Conservation (phyloP, 1,284 basidiomycete genomes). For the Inonotus obliquus region DNA sequence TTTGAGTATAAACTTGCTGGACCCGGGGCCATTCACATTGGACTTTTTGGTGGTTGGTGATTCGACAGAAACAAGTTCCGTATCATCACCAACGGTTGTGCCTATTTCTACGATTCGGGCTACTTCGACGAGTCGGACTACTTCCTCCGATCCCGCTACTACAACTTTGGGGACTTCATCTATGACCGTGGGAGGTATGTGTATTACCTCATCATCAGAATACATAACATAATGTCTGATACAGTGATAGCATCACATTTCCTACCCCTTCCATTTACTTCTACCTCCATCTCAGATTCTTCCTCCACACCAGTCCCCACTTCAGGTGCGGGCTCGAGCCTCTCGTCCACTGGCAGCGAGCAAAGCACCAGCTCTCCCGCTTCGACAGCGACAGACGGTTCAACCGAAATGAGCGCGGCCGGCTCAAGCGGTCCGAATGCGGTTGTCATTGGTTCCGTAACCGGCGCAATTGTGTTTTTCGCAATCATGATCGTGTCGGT, state of each 20-base stretch:
- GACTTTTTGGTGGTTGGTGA: slow-evolving; percentile 14
- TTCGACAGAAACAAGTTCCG: neutral
- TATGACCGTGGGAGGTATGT: neutral
- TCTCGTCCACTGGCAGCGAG: neutral
- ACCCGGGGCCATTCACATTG: slow-evolving; percentile 16
- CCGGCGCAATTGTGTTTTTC: slow-evolving; percentile 10
- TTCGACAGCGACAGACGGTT: neutral
- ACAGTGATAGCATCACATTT: neutral
- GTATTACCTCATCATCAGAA: neutral
- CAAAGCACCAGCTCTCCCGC: neutral
- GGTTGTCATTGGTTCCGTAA: slow-evolving; percentile 11
- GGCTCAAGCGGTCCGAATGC: neutral
- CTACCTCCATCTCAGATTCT: neutral
- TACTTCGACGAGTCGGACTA: too few species aligned
- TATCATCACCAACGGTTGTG: neutral
- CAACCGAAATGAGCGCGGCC: neutral
- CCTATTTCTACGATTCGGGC: too few species aligned
- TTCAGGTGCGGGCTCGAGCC: neutral
- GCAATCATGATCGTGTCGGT: slow-evolving; percentile 9
- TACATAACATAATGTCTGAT: neutral
- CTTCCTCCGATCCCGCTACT: neutral
- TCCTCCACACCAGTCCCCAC: neutral
- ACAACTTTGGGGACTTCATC: neutral
- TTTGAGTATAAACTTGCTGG: slow-evolving; percentile 16
- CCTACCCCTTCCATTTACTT: slow-evolving; percentile 3